Conservation (phyloP, 768 basidiomycete species). For the Kwoniella dendrophila region DNA sequence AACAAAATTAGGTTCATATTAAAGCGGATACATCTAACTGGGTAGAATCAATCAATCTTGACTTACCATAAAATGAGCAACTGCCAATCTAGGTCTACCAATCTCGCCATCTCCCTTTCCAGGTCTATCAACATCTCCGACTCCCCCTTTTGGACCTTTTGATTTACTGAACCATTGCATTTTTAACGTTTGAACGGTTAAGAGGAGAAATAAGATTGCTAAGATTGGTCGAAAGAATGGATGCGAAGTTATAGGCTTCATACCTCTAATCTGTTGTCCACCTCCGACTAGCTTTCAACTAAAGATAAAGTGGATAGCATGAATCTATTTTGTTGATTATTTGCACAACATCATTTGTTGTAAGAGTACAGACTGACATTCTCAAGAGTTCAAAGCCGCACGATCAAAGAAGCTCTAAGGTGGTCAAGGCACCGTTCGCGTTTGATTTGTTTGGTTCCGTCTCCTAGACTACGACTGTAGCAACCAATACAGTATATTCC, state of each 20-base stretch:
- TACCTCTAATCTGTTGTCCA: background rate
- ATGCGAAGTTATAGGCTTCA: conserved; percentile 11
- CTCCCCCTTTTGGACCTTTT: background rate
- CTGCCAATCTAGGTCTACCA: conserved; percentile 32
- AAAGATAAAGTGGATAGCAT: background rate
- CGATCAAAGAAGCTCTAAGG: no score
- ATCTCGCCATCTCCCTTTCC: background rate
- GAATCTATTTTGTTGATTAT: background rate
- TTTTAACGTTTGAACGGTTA: conserved; percentile 16
- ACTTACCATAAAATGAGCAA: conserved; percentile 57
- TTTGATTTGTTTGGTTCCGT: conserved; percentile 10
- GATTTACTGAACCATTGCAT: conserved; percentile 22
- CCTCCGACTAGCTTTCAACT: background rate
- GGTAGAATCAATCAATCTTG: background rate
- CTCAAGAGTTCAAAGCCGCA: background rate
- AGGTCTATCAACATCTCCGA: background rate
- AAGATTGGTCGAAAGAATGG: conserved; percentile 24
- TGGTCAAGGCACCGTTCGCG: no score
- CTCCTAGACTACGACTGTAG: no score
- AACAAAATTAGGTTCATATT: no score
- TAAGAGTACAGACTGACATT: background rate
- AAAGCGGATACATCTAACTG: no score
- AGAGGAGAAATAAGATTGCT: conserved; percentile 7
- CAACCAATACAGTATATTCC: no score
- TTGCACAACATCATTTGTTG: background rate